Percentiles rank a stretch among this genome's conserved stretches.
Conservation (phyloP, 2,329 filamentous ascomycete genomes). For the Neodidymelliopsis sp. region DNA sequence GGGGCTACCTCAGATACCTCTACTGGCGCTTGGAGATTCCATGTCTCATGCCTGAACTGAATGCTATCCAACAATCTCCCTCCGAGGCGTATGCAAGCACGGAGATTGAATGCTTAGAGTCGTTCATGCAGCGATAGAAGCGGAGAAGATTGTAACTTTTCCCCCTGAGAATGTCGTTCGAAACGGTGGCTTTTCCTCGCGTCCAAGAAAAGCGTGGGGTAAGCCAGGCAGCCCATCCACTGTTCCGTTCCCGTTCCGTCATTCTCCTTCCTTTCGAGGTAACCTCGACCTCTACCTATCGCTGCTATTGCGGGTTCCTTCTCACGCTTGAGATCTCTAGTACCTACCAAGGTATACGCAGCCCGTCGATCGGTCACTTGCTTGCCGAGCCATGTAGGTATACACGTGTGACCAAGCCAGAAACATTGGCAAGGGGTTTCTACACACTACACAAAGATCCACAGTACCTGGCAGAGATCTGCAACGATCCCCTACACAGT, state of each 20-base stretch:
- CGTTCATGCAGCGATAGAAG: conserved; percentile 8
- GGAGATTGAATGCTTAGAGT: conserved; percentile 17
- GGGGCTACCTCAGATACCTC: too few relatives aligned
- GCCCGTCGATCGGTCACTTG: not conserved
- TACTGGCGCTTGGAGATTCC: conserved; percentile 10
- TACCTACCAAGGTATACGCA: too few relatives aligned
- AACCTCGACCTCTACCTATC: too few relatives aligned
- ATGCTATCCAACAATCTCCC: not conserved
- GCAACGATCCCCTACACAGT: conserved; percentile 19
- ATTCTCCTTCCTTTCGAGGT: not conserved
- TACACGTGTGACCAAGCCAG: conserved; percentile 4
- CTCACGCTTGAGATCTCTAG: too few relatives aligned
- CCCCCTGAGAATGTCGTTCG: conserved; percentile 9
- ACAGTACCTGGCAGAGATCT: conserved; percentile 31
- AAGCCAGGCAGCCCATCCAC: too few relatives aligned
- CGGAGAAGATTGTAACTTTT: not conserved
- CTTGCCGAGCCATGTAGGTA: not conserved
- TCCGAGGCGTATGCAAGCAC: conserved; percentile 14
- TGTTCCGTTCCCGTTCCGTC: conserved; percentile 16
- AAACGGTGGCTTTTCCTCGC: conserved; percentile 11
- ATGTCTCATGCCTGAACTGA: conserved; percentile 1
- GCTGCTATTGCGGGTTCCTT: too few relatives aligned
- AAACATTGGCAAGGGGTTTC: not conserved
- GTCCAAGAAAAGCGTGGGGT: conserved; percentile 9
- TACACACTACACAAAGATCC: conserved; percentile 15